phyloP scores from a whole-genome alignment of 805 yeast species.

The Tetrapisispora nanseiensis region DNA sequence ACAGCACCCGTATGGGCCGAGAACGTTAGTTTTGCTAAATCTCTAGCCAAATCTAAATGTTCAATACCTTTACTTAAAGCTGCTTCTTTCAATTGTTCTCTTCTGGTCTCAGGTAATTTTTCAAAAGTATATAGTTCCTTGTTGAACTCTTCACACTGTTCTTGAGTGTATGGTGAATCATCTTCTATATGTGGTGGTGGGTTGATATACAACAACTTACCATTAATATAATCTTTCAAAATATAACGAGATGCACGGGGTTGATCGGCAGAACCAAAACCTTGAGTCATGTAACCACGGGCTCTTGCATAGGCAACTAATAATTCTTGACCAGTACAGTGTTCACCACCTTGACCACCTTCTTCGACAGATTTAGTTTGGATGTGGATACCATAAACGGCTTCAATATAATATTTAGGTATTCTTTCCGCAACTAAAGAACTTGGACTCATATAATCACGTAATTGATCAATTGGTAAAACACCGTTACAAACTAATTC shows the following conservation, averaged over 20 bases:
- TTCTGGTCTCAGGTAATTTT: slow-evolving; percentile 62
- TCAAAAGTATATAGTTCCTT: slow-evolving; percentile 58
- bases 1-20: slow-evolving; percentile 61
- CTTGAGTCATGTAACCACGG: slow-evolving; percentile 95
- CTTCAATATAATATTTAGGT: slow-evolving; percentile 83
- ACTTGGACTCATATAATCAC: slow-evolving; percentile 86
- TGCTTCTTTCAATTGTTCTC: slow-evolving; percentile 58
- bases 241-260: slow-evolving; percentile 88
- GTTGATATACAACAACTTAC: slow-evolving; percentile 70
- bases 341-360: slow-evolving; percentile 65
- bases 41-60: slow-evolving; percentile 55
- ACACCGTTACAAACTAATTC: slow-evolving; percentile 97
- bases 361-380: slow-evolving; percentile 66
- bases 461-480: slow-evolving; percentile 92
- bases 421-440: slow-evolving; percentile 78
- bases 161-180: slow-evolving; percentile 41
- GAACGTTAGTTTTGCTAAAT: slow-evolving; percentile 63
- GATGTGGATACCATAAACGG: slow-evolving; percentile 86
- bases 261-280: slow-evolving; percentile 94
- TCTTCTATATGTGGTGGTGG: slow-evolving; percentile 76
- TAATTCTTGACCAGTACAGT: slow-evolving; percentile 82
- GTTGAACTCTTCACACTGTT: slow-evolving; percentile 59
- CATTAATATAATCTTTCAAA: slow-evolving; percentile 89
- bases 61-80: slow-evolving; percentile 48
- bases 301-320: slow-evolving; percentile 90